These are phyloP conservation scores for Phytophthora pisi DNA, from an alignment of 352 stramenopile genomes.

Conservation along the genomic window DNA sequence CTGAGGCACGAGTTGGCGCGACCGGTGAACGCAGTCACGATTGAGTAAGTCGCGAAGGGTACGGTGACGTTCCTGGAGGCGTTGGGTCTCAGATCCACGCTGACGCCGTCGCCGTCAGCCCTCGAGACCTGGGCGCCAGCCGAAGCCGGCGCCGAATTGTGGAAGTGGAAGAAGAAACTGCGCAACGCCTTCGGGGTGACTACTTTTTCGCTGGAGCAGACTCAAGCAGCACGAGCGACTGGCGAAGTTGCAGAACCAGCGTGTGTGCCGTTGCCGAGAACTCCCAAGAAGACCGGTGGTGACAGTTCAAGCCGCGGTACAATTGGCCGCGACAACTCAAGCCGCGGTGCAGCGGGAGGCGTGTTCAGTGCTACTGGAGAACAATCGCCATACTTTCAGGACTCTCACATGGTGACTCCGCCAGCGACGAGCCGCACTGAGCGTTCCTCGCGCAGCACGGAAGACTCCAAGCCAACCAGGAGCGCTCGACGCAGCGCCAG, in stretches of 20 bases:
- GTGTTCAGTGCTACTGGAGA: not conserved
- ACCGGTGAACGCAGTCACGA: not conserved
- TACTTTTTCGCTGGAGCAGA: not conserved
- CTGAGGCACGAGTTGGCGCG: not conserved
- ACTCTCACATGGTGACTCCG: slow-evolving; percentile 9
- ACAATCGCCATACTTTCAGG: slow-evolving; percentile 8
- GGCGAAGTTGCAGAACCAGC: not conserved
- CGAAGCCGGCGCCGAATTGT: not conserved
- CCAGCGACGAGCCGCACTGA: not conserved
- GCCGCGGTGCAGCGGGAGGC: not conserved
- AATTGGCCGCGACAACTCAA: not conserved
- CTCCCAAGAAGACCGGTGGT: not conserved
- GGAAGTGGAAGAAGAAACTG: slow-evolving; percentile 14
- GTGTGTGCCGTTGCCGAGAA: not conserved
- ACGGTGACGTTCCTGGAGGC: not conserved
- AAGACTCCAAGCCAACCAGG: not conserved
- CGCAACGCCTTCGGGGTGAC: not conserved
- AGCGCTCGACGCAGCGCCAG: not conserved
- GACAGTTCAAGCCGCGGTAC: no score
- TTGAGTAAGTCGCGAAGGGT: not conserved
- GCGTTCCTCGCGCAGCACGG: not conserved
- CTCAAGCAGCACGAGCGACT: not conserved
- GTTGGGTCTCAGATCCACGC: not conserved
- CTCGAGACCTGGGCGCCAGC: not conserved
- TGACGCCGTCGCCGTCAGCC: not conserved